Evolutionary conservation across 2,329 filamentous ascomycete species (phyloP), one percentile per base, ranked within the genome.

Genomic region (Tolypocladium amazonense): DNA sequence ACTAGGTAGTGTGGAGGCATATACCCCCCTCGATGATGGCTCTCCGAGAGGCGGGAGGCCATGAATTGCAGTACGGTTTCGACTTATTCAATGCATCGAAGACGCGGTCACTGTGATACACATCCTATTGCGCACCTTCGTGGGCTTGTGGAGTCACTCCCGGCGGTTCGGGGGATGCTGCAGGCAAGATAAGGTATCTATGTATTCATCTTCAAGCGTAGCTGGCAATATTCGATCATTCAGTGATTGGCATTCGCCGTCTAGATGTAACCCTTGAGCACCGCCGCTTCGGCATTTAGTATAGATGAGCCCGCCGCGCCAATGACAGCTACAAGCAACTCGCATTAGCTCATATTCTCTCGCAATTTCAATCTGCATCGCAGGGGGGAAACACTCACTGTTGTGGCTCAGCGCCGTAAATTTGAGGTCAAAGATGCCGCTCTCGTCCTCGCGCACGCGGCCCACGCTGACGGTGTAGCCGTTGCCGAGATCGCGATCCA

Each of bases 281-380:
- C 87, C 30, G 92, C 91, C 35, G 92, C 91, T 74, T 97, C 93
- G 35, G 92, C 92, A 69, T 97, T 97, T 67, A 97, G 75, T 75
- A 97, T 96, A 38, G 90, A 96, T 2, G 91, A 95, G 14, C 94
- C 94, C n/a, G 93, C 92, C 38, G 94, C 94, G 65, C 93, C 93
- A 72, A 99, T 93, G 59, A 99, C 89, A 62, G 93, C 87, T 85
- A 20, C 15, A 12, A 52, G 3, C 15, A 18, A 12, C 14, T 25
- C 56, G 25, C 14, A 39, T 25, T 18, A 45, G 38, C 25, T 14
- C 50, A 35, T 30, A 4, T n/a, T 12, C 20, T 12, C 20, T 23
- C 18, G 9, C 7, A 35, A 5, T 18, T 20, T 6, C 11, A 0
- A 20, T 14, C n/a, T 35, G 20, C 8, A 9, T 25, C n/a, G 43